phyloP scores from a whole-genome alignment of 306 rosid genomes.

The Luffa aegyptiaca region DNA sequence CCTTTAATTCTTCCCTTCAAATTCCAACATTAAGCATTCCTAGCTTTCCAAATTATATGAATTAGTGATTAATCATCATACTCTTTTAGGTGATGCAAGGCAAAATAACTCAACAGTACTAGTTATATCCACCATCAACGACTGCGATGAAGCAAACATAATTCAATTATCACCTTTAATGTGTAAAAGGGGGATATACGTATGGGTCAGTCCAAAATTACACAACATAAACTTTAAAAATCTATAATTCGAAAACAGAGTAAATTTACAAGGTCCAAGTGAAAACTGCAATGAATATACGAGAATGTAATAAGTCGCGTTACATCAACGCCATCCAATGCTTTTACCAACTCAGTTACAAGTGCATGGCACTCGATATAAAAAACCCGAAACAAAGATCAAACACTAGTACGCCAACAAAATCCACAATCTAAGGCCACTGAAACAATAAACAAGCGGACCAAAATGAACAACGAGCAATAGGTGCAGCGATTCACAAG shows the following conservation, averaged over 20 bases:
- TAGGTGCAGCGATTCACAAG: not conserved
- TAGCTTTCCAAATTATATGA: not conserved
- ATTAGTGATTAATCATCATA: not conserved
- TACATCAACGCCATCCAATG: not conserved
- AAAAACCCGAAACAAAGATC: not conserved
- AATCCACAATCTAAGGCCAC: not conserved
- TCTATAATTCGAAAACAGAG: not conserved
- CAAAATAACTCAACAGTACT: not conserved
- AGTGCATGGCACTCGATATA: not conserved
- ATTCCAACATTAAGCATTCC: not conserved
- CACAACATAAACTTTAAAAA: not conserved
- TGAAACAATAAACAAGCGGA: not conserved
- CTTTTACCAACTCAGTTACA: not conserved
- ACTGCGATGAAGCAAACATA: not conserved
- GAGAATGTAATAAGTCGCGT: not conserved
- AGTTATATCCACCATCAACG: not conserved
- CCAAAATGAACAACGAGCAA: not conserved
- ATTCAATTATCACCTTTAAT: not conserved
- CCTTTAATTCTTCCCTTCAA: not conserved
- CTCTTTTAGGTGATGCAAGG: not conserved
- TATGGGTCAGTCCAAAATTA: not conserved
- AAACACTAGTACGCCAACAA: not conserved
- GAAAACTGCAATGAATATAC: not conserved
- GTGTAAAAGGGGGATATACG: not conserved
- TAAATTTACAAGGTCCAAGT: not conserved